Evolutionary conservation across 1,139 yeast species (phyloP), one percentile per base, ranked within the genome.

Genomic region (Maudiozyma humilis): DNA sequence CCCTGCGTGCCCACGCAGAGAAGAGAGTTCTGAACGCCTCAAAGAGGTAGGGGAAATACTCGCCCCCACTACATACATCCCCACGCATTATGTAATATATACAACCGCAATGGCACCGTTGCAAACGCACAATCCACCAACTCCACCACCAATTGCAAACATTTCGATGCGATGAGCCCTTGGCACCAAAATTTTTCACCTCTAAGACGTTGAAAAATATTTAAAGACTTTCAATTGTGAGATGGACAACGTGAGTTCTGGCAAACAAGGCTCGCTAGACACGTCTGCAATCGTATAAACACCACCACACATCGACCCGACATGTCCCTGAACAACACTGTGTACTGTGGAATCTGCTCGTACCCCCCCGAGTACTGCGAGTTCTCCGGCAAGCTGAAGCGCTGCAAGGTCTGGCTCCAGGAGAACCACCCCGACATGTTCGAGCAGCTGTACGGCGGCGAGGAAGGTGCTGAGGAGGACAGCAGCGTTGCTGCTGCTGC

Each of bases 351-450:
- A 4, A 75, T 88, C 8, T 89, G 97, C 64, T 67, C 88, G 0
- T 81, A 78, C 59, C 96, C 96, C 14, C 91, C 91, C 2, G 97
- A 88, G 48, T 89, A 81, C 67, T 89, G 98, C 68, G 97, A 89
- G 62, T 89, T 88, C 62, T 94, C 95, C 13, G 84, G 85, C 40
- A 72, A 81, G 34, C 72, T 83, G 64, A 82, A 81, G 59, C 78
- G 87, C 60, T 89, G 98, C 68, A 85, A 82, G 56, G 79, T 75
- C 33, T 88, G 96, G 95, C 73, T 89, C 37, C 69, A 75, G 47
- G 76, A 73, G 36, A 70, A 71, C 43, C 72, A 87, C 53, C 64
- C 71, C 2, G 82, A 75, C 13, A 60, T 82, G 38, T 88, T 64
- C 59, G 69, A 73, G 40, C 63, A 72, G 52, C 66, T 86, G 42